These are phyloP conservation scores for Cyberlindnera japonica DNA, from an alignment of 805 yeast genomes.

Conservation along the genomic window DNA sequence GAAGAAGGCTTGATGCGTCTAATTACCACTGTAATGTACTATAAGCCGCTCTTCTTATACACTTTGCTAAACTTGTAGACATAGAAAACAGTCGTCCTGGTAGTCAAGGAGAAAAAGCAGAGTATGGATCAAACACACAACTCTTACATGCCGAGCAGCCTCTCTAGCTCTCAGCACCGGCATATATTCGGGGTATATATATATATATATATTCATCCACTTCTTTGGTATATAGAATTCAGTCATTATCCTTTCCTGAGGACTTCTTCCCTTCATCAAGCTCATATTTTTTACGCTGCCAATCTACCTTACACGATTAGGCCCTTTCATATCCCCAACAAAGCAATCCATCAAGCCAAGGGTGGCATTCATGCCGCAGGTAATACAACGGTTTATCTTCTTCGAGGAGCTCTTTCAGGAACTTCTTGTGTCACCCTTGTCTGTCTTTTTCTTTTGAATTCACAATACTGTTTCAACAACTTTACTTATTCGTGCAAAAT, in stretches of 20 bases:
- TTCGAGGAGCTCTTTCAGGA: conserved; percentile 68
- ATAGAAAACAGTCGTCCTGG: no score
- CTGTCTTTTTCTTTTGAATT: conserved; percentile 85
- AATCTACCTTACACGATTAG: conserved; percentile 15
- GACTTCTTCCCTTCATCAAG: no score
- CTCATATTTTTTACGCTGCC: conserved; percentile 34
- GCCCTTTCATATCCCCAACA: conserved; percentile 12
- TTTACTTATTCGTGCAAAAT: conserved; percentile 41
- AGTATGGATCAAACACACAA: no score
- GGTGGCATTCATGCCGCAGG: conserved; percentile 26
- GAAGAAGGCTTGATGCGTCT: conserved; percentile 10
- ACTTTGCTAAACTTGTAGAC: conserved; percentile 29
- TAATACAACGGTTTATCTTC: conserved; percentile 44
- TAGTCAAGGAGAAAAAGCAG: no score
- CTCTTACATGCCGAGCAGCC: no score
- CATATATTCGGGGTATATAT: no score
- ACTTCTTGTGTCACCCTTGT: conserved; percentile 59
- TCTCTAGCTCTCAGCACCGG: no score
- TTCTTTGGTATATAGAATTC: no score
- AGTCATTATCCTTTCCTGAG: no score
- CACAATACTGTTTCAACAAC: conserved; percentile 77
- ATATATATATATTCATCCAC: no score
- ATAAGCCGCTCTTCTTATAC: background rate
- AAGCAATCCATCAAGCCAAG: conserved; percentile 8
- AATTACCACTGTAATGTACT: no score